Percentiles rank a stretch among this genome's conserved stretches.
These are phyloP conservation scores for Penicillium occitanis DNA, from an alignment of 2,329 filamentous ascomycete genomes.

Conservation along the genomic window DNA sequence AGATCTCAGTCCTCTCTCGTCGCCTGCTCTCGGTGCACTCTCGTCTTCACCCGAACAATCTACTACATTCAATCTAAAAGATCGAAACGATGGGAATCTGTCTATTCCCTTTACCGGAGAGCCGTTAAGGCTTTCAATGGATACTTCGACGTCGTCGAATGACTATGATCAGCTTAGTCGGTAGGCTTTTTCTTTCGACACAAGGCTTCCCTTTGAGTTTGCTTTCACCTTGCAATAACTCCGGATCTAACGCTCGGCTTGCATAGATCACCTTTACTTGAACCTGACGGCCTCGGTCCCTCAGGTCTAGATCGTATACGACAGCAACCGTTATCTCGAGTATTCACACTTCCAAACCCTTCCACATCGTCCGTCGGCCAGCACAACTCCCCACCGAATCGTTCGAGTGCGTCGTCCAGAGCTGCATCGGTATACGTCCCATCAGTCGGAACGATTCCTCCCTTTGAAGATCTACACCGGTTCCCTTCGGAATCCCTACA, in stretches of 20 bases:
- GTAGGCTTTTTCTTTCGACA: constrained; percentile 46
- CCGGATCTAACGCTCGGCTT: constrained; percentile 19
- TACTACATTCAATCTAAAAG: constrained; percentile 45
- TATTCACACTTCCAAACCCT: constrained; percentile 63
- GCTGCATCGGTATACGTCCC: constrained; percentile 56
- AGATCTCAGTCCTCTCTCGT: constrained; percentile 42
- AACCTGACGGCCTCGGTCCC: constrained; percentile 80
- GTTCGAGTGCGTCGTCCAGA: constrained; percentile 59
- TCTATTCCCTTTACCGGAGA: constrained; percentile 53
- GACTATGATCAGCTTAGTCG: constrained; percentile 73
- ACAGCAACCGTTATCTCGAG: constrained; percentile 71
- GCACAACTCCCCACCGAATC: constrained; percentile 69
- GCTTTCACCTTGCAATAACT: constrained; percentile 8
- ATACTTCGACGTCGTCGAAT: constrained; percentile 57
- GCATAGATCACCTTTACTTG: constrained; percentile 74
- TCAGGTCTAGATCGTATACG: constrained; percentile 92
- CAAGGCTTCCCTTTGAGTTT: background rate
- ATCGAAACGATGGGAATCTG: constrained; percentile 52
- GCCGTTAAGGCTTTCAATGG: constrained; percentile 71
- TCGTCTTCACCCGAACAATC: constrained; percentile 39
- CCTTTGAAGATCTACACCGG: constrained; percentile 78
- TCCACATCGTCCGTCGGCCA: constrained; percentile 62
- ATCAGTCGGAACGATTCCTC: constrained; percentile 68
- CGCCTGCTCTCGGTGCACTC: constrained; percentile 36
- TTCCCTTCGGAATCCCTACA: constrained; percentile 96